A percentile compares a stretch with the other conserved stretches of the same genome.
Conservation (phyloP, 331 rosid genomes). For the Erythrophleum ivorense region DNA sequence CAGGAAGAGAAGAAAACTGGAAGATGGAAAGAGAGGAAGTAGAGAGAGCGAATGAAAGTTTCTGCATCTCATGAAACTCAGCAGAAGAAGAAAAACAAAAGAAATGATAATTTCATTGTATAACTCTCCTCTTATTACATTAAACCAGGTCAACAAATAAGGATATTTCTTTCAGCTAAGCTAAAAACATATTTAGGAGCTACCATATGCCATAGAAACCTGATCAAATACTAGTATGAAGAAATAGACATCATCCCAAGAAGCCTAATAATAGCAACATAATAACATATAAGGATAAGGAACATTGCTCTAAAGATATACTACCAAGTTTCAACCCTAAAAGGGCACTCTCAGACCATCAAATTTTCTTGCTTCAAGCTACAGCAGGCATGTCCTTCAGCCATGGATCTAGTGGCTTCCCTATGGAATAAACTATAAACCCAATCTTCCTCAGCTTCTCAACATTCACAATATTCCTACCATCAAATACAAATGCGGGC, state of each 20-base stretch:
- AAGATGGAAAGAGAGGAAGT: background rate
- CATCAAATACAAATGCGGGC: constrained; percentile 91
- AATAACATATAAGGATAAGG: constrained; percentile 18
- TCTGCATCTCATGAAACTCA: background rate
- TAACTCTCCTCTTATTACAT: constrained; percentile 55
- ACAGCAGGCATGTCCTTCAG: constrained; percentile 95
- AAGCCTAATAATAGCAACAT: constrained; percentile 39
- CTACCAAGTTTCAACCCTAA: constrained; percentile 16
- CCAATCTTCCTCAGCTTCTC: constrained; percentile 81
- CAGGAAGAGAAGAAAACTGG: background rate
- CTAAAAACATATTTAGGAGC: constrained; percentile 43
- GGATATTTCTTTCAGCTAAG: constrained; percentile 34
- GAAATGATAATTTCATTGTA: constrained; percentile 42
- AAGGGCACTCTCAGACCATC: background rate
- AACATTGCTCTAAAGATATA: constrained; percentile 35
- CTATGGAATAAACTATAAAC: constrained; percentile 84
- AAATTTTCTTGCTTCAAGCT: constrained; percentile 47
- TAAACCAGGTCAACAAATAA: constrained; percentile 55
- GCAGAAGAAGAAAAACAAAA: constrained; percentile 20
- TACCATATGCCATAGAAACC: constrained; percentile 31
- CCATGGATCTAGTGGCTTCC: constrained; percentile 91
- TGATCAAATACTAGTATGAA: constrained; percentile 41
- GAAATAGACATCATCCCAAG: constrained; percentile 25
- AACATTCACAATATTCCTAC: constrained; percentile 70
- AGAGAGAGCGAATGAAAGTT: background rate